A percentile compares a stretch with the other conserved stretches of the same genome.
Evolutionary conservation across 1,139 yeast genomes (phyloP).

Genomic region (Zygosaccharomyces pseudobailii): DNA sequence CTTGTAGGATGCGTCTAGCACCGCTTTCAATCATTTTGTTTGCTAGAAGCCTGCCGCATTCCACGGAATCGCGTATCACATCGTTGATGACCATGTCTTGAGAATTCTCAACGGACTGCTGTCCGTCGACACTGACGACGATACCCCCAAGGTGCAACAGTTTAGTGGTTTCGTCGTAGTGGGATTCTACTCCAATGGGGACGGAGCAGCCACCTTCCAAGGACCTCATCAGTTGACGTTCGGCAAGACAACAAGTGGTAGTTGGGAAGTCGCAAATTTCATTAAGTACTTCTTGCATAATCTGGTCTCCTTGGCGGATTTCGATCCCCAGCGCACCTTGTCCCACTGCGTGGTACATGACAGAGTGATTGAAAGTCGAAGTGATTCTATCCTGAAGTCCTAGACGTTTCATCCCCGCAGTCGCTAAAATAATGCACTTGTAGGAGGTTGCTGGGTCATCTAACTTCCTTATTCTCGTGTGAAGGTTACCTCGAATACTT

Average conservation of each 20-base stretch:
- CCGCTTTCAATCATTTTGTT: slow-evolving; percentile 64
- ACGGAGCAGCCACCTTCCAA: slow-evolving; percentile 98
- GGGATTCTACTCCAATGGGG: slow-evolving; percentile 86
- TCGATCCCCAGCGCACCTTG: slow-evolving; percentile 97
- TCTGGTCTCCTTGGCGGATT: slow-evolving; percentile 64
- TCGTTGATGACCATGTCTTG: slow-evolving; percentile 26
- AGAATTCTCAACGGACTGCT: slow-evolving; percentile 50
- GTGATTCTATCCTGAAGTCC: slow-evolving; percentile 71
- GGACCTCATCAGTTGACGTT: slow-evolving; percentile 78
- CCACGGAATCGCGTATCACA: slow-evolving; percentile 56
- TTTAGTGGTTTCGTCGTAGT: slow-evolving; percentile 43
- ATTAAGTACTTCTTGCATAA: slow-evolving; percentile 53
- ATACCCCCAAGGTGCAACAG: slow-evolving; percentile 58
- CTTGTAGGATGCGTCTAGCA: slow-evolving; percentile 77
- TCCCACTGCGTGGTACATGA: slow-evolving; percentile 95
- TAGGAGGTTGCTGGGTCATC: slow-evolving; percentile 57
- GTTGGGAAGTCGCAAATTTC: slow-evolving; percentile 64
- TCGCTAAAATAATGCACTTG: slow-evolving; percentile 79
- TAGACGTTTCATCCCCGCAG: slow-evolving; percentile 81
- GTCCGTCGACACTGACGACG: slow-evolving; percentile 84
- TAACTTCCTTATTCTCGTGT: slow-evolving; percentile 73
- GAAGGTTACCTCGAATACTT: slow-evolving; percentile 83
- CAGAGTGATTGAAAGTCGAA: slow-evolving; percentile 62
- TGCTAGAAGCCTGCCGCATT: slow-evolving; percentile 69
- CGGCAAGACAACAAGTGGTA: slow-evolving; percentile 80